Evolutionary conservation across 2,329 filamentous ascomycete species (phyloP).

Genomic region (Cladophialophora psammophila): DNA sequence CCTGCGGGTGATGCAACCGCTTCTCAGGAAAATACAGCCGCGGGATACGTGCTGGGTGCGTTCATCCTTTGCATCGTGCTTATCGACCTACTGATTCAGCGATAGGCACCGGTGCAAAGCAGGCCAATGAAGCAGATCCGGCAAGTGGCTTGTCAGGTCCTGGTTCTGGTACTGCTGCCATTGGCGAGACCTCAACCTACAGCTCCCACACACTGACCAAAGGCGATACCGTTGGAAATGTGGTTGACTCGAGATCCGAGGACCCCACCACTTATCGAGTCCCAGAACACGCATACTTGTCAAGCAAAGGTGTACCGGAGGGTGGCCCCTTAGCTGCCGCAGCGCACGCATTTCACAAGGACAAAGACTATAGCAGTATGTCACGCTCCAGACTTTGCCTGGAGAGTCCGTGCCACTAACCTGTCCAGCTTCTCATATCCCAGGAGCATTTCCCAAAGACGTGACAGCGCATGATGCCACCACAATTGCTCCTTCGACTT

Average conservation of each 20-base stretch:
- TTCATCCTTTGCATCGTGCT: background rate
- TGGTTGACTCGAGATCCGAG: slow-evolving; percentile 33
- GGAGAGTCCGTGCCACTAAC: background rate
- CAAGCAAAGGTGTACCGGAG: slow-evolving; percentile 29
- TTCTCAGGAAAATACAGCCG: background rate
- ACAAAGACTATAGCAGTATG: slow-evolving; percentile 31
- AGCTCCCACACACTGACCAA: slow-evolving; percentile 29
- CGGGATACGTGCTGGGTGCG: slow-evolving; percentile 14
- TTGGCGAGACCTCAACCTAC: slow-evolving; percentile 39
- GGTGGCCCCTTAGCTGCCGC: slow-evolving; percentile 30
- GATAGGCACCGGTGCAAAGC: slow-evolving; percentile 11
- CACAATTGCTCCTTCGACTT: slow-evolving; percentile 22
- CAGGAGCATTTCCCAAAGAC: slow-evolving; percentile 33
- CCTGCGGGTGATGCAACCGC: background rate
- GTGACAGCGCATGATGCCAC: slow-evolving; percentile 17
- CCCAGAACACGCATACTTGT: slow-evolving; percentile 35
- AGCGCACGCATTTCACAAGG: slow-evolving; percentile 30
- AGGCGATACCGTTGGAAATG: slow-evolving; percentile 35
- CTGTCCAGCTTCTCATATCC: slow-evolving; percentile 32
- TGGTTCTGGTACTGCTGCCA: slow-evolving; percentile 27
- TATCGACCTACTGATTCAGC: background rate
- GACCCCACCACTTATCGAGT: slow-evolving; percentile 38
- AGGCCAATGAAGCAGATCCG: background rate
- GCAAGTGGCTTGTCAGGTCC: slow-evolving; percentile 10
- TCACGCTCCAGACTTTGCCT: background rate